phyloP scores from a whole-genome alignment of 371 early-diverging fungal genomes.

The Coelomomyces lativittatus region DNA sequence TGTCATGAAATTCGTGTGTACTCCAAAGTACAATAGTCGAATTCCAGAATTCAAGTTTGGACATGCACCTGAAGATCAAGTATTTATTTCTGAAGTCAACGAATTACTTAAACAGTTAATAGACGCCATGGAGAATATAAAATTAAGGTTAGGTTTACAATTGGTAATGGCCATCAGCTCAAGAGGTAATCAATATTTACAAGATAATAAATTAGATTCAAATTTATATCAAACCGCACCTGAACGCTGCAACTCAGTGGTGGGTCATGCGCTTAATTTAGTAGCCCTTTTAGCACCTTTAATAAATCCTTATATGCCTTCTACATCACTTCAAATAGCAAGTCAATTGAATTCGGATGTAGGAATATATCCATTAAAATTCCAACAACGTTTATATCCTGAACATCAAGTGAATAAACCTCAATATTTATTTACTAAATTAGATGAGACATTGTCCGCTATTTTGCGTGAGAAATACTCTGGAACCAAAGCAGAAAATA shows the following conservation, averaged over 20 bases:
- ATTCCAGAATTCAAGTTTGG: conserved; percentile 48
- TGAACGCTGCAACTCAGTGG: conserved; percentile 66
- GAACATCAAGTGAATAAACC: conserved; percentile 66
- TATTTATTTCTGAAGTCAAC: conserved; percentile 67
- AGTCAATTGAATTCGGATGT: conserved; percentile 61
- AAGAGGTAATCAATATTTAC: conserved; percentile 87
- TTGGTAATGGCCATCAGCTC: conserved; percentile 83
- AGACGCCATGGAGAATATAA: conserved; percentile 61
- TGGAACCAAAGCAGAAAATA: conserved; percentile 1
- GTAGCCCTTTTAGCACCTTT: conserved; percentile 71
- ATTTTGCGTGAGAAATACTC: conserved; percentile 46
- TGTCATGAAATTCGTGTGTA: conserved; percentile 72
- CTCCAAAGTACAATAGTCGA: conserved; percentile 61
- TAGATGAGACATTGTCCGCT: conserved; percentile 63
- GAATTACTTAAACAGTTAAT: conserved; percentile 54
- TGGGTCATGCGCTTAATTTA: conserved; percentile 63
- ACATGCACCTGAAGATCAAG: conserved; percentile 26
- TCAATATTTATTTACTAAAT: conserved; percentile 70
- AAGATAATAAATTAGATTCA: conserved; percentile 77
- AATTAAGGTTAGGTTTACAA: conserved; percentile 66
- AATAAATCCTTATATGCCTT: conserved; percentile 87
- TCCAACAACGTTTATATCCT: conserved; percentile 18
- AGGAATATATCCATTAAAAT: conserved; percentile 54
- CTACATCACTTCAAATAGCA: conserved; percentile 53
- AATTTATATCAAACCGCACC: conserved; percentile 55